Percentiles rank a stretch among this genome's conserved stretches.
These are phyloP conservation scores for Cenchrus americanus DNA, from an alignment of 176 grass and related monocot genomes.

Conservation along the genomic window DNA sequence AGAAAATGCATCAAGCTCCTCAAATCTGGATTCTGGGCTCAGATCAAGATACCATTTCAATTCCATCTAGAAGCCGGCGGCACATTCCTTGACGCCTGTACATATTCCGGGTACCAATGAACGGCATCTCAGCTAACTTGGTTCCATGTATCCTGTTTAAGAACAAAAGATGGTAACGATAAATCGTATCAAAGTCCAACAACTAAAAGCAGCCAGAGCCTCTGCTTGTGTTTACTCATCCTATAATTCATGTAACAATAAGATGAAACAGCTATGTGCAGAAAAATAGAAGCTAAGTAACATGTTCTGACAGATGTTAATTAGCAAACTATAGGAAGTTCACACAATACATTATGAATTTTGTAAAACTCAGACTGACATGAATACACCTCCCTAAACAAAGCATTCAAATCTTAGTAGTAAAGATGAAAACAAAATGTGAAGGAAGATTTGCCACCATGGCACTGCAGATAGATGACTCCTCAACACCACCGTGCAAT, in stretches of 20 bases:
- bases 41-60: slow-evolving; percentile 69
- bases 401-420: neutral
- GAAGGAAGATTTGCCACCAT: neutral
- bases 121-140: slow-evolving; percentile 95
- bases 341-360: neutral
- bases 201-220: slow-evolving; percentile 9
- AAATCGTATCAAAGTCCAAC: slow-evolving; percentile 31
- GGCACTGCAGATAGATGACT: neutral
- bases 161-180: slow-evolving; percentile 42
- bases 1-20: too few relatives aligned
- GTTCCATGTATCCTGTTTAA: slow-evolving; percentile 84
- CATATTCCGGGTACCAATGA: slow-evolving; percentile 82
- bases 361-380: neutral
- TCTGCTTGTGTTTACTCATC: slow-evolving; percentile 20
- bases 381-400: slow-evolving; percentile 9
- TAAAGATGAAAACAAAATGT: neutral
- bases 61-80: slow-evolving; percentile 78
- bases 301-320: slow-evolving; percentile 20
- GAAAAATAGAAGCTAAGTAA: neutral
- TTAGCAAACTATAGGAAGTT: slow-evolving; percentile 30
- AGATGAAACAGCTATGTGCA: slow-evolving; percentile 1
- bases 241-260: slow-evolving; percentile 32
- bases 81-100: slow-evolving; percentile 93
- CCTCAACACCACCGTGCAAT: slow-evolving; percentile 27
- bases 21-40: neutral